Base-by-base conservation (phyloP, 2,329 filamentous ascomycete genomes). In the Didymella keratinophila region DNA sequence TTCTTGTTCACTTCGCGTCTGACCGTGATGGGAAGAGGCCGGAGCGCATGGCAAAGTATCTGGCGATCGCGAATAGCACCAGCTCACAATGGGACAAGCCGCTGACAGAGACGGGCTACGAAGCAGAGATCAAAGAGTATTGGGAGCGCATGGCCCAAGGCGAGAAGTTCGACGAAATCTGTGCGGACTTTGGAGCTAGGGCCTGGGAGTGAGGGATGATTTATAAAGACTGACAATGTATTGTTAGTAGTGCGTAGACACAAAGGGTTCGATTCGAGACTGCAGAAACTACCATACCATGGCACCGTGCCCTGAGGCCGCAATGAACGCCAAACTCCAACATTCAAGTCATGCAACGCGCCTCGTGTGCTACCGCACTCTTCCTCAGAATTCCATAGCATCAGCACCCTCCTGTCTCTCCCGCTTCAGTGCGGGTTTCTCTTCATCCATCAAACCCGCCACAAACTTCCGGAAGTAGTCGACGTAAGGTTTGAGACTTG, bases 391-490 rank as follows among this genome's bases (percentile, higher is more conserved):
- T 61, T 90, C 88, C 87, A 90, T 89, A 7, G 79, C 79, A 71
- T 89, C 74, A 36, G 77, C 78, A 2, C 71, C 77, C 12, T 83
- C 82, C 27, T 86, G 87, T 62, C 82, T 82, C 74, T 89, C 88
- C 68, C 80, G 73, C 71, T 83, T 83, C 11, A 74, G 62, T 37
- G 63, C 73, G 7, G 62, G 62, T 60, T 77, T 78, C 69, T 91
- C 88, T 58, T 96, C 94, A 76, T 89, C 93, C 76, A 97, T 83
- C 54, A 99, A 76, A 0, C 81, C 84, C 10, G 86, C 84, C 8
- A 98, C 92, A 78, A 97, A 96, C 0, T 83, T 84, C 66, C 90
- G 86, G 78, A 99, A 98, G 67, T 89, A 89, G 57, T 98, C 93
- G 34, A 98, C 87, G 74, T 96, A 98, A 9, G 93, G 92, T 80